Conservation (phyloP, 192 early-diverging fungal species). For the Ramicandelaber brevisporus region DNA sequence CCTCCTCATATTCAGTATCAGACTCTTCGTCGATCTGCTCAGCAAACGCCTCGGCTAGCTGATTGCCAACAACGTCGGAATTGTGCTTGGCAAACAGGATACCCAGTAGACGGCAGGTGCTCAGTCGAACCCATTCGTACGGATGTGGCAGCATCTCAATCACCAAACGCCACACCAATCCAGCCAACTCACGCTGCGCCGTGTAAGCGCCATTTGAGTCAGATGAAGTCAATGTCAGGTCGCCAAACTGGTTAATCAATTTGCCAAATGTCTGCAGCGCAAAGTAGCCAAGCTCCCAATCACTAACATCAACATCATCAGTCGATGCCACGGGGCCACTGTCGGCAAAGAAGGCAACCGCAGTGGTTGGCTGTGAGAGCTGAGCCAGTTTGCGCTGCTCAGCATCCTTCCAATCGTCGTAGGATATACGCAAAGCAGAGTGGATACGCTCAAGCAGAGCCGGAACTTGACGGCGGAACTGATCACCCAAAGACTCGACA, state of each 20-base stretch:
- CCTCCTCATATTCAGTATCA: too few species aligned
- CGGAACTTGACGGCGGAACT: conserved; percentile 22
- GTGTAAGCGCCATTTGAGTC: too few species aligned
- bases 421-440: conserved; percentile 18
- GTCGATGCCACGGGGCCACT: conserved; percentile 7
- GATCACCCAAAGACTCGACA: conserved; percentile 46
- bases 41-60: conserved; percentile 9
- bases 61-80: conserved; percentile 12
- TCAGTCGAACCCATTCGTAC: conserved; percentile 67
- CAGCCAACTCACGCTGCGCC: too few species aligned
- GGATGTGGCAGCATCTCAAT: conserved; percentile 54
- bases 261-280: conserved; percentile 50
- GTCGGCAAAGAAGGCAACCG: conserved; percentile 5
- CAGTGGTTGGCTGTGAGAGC: not conserved
- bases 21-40: too few species aligned
- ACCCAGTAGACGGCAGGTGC: conserved; percentile 45
- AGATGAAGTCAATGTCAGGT: too few species aligned
- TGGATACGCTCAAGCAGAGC: conserved; percentile 21
- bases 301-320: conserved; percentile 18
- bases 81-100: conserved; percentile 47
- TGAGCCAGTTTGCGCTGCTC: conserved; percentile 9
- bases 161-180: conserved; percentile 48
- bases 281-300: conserved; percentile 75
- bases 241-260: conserved; percentile 26
- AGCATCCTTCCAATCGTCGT: conserved; percentile 15